Evolutionary conservation across 2,329 filamentous ascomycete genomes (phyloP), one percentile per base, ranked within the genome.

Genomic region (Aspergillus arachidicola): DNA sequence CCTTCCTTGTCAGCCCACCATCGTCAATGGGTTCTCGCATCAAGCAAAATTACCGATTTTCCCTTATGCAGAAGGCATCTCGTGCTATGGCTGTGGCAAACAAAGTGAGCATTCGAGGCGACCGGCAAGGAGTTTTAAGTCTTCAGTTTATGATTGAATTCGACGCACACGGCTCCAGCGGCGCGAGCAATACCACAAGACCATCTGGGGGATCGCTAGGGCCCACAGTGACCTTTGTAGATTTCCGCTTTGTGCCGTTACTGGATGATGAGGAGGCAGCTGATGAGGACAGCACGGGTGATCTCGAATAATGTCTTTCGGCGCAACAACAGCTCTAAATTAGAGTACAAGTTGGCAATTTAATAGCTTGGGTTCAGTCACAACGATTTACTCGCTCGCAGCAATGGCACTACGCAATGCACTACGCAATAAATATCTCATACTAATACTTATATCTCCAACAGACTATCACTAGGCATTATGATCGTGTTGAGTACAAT

Each of bases 141-240:
- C 80, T 98, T 75, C 95, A 99, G 74, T 97, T 98, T 72, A 95
- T 99, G 91, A 90, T 99, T 19, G 93, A 97, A 74, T 84, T 94
- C 48, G 92, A 95, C 65, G 86, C 86, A 7, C 85, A 86, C 50
- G 64, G 64, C 10, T 63, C 67, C 50, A 59, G 59, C 46, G 71
- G 69, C 26, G 68, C 68, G 19, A 63, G 68, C 23, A 68, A 72
- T 54, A 68, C 64, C 34, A 45, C 56, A n/a, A 68, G 67, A 51
- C 32, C 63, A 32, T 64, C 69, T 28, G 70, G 67, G 45, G 67
- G 69, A 14, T 64, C 62, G 16, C 59, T 62, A 23, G 67, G 65
- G 51, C 73, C 73, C 6, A 75, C 74, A 53, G 77, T 80, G n/a
- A 78, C 76, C 57, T 82, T 82, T 70, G 77, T 82, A 59, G 80